Base-by-base conservation (phyloP, 768 basidiomycete species). In the Dacryopinax spathularia region DNA sequence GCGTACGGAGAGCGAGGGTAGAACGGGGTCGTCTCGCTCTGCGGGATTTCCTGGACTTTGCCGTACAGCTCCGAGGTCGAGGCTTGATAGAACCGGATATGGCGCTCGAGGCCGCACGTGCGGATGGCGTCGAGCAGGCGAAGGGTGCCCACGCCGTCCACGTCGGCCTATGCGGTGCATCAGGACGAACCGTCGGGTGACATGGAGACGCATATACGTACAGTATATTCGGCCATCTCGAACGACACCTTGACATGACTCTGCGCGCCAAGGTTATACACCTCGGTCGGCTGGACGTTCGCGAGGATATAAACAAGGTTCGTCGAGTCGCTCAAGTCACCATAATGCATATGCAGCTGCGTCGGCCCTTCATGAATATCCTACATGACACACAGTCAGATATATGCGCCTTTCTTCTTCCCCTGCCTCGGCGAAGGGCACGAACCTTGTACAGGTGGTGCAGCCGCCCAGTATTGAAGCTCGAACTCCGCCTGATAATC, bases 191-290 rank as follows among this genome's bases (percentile, higher is more conserved):
- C 9, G 13, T 56, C n/a, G 7, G 35, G 29, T n/a, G n/a, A n/a
- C n/a, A 27, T 13, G 5, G 34, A 41, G 27, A 5, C 0, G 25
- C 39, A 13, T 0, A 22, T 16, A 65, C 72, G 60, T 27, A 75
- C 76, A 0, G 95, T 98, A 78, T 98, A 98, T 76, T 98, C 94
- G 27, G 94, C 91, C 91, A 98, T 95, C 75, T 97, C 95, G 74
- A 98, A 98, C 29, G 93, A 96, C 68, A 98, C 94, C 75, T 98
- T 98, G 79, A 98, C 94, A 77, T 98, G 94, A 41, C 90, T 92
- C 75, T 98, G 94, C 16, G 94, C 94, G 44, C 92, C 94, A 61
- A 98, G 86, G 75, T 97, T 98, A 83, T 96, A 98, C 65, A 98
- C 87, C 76, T 98, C 95, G 22, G 91, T 87, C 1, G 94, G 94